phyloP scores from a whole-genome alignment of 2,329 filamentous ascomycete genomes.

The Fusarium sp. region DNA sequence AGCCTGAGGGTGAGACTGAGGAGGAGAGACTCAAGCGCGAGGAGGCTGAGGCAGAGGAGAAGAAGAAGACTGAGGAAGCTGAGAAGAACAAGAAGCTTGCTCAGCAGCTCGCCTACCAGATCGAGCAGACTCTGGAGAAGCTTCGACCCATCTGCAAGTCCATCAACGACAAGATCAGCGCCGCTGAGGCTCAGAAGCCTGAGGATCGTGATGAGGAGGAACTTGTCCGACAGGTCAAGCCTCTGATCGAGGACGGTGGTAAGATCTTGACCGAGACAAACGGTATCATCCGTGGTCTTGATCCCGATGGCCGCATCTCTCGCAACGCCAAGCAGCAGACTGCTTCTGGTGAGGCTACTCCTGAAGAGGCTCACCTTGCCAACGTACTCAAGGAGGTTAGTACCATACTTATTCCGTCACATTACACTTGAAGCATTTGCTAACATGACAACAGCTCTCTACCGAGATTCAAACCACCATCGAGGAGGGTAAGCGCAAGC shows the following conservation, averaged over 20 bases:
- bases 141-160: constrained; percentile 88
- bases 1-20: constrained; percentile 66
- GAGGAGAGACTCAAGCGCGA: constrained; percentile 53
- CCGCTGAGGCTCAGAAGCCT: constrained; percentile 83
- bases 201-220: constrained; percentile 93
- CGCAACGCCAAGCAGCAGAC: constrained; percentile 88
- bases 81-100: constrained; percentile 84
- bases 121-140: constrained; percentile 85
- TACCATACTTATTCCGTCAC: background rate
- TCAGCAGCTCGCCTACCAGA: constrained; percentile 78
- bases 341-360: constrained; percentile 73
- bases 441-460: constrained; percentile 70
- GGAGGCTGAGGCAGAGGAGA: constrained; percentile 59
- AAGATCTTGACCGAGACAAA: constrained; percentile 89
- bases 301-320: constrained; percentile 89
- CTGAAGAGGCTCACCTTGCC: constrained; percentile 88
- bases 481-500: constrained; percentile 89
- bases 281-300: constrained; percentile 87
- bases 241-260: constrained; percentile 88
- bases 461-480: constrained; percentile 86
- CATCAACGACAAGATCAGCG: constrained; percentile 88
- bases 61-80: constrained; percentile 66
- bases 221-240: constrained; percentile 87
- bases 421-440: constrained; percentile 7
- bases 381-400: constrained; percentile 83